These are phyloP conservation scores for Colletotrichum tropicicola DNA, from an alignment of 2,329 filamentous ascomycete species.

Conservation along the genomic window DNA sequence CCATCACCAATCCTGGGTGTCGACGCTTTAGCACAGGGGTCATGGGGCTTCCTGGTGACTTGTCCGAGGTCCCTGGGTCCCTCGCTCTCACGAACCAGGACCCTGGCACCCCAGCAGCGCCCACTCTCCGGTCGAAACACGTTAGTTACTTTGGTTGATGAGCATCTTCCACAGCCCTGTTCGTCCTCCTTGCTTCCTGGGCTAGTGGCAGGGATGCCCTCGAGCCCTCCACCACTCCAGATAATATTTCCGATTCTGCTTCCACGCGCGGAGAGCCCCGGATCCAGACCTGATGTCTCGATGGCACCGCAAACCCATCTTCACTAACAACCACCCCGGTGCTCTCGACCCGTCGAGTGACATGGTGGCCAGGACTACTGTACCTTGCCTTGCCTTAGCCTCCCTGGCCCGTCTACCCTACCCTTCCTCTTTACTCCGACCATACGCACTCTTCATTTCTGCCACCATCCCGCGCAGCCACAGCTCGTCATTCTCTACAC, in stretches of 20 bases:
- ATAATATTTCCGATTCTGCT: slow-evolving; percentile 60
- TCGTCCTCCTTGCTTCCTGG: slow-evolving; percentile 46
- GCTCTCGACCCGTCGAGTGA: slow-evolving; percentile 42
- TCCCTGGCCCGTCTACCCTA: slow-evolving; percentile 34
- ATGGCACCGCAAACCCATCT: slow-evolving; percentile 40
- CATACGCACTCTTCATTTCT: slow-evolving; percentile 18
- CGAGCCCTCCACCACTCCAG: slow-evolving; percentile 42
- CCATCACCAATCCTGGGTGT: slow-evolving; percentile 27
- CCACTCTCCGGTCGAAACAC: slow-evolving; percentile 50
- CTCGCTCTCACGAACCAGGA: slow-evolving; percentile 23
- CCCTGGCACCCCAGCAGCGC: slow-evolving; percentile 35
- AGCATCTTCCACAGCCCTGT: slow-evolving; percentile 44
- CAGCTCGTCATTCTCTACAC: slow-evolving; percentile 19
- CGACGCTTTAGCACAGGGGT: slow-evolving; percentile 26
- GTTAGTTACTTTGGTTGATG: slow-evolving; percentile 51
- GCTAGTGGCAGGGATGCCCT: slow-evolving; percentile 42
- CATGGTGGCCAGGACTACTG: slow-evolving; percentile 36
- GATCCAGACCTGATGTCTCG: slow-evolving; percentile 34
- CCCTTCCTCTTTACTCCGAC: slow-evolving; percentile 32
- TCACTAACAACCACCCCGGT: slow-evolving; percentile 40
- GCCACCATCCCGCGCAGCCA: slow-evolving; percentile 21
- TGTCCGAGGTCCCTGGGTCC: slow-evolving; percentile 30
- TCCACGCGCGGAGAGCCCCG: slow-evolving; percentile 54
- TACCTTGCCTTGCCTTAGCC: slow-evolving; percentile 38
- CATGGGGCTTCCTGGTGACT: slow-evolving; percentile 27